phyloP scores from a whole-genome alignment of 176 grass and related monocot genomes.

The Guadua angustifolia region DNA sequence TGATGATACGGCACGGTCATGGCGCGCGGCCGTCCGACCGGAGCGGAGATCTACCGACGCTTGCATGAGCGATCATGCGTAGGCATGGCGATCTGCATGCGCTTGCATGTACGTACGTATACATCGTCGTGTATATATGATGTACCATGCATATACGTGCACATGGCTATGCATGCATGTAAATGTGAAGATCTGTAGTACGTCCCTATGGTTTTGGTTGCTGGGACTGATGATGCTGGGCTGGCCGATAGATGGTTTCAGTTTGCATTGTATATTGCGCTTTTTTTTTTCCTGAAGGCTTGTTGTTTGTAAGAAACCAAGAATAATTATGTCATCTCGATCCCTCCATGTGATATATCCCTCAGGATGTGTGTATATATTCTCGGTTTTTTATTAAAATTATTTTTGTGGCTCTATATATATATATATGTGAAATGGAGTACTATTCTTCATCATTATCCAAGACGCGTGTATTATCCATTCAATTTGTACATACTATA shows the following conservation, averaged over 20 bases:
- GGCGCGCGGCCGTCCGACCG: background rate
- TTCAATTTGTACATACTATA: background rate
- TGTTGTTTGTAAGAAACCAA: background rate
- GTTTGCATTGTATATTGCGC: background rate
- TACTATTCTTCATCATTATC: background rate
- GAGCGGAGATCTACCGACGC: background rate
- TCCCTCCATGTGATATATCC: background rate
- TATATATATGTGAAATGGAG: background rate
- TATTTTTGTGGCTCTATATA: background rate
- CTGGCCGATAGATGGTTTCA: background rate
- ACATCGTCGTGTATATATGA: no score
- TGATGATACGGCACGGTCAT: background rate
- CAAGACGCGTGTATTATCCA: background rate
- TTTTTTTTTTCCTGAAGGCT: background rate
- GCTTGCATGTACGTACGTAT: background rate
- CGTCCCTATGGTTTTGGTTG: slow-evolving; percentile 44
- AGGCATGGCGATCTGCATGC: background rate
- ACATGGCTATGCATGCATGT: background rate
- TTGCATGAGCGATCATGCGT: slow-evolving; percentile 12
- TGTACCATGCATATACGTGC: slow-evolving; percentile 24
- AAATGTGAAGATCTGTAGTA: background rate
- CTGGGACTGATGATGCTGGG: slow-evolving; percentile 31
- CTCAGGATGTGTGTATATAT: background rate
- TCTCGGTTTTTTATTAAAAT: background rate
- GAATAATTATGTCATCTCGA: background rate